Evolutionary conservation across 192 early-diverging fungal genomes (phyloP).

Genomic region (Pilaira anomala): DNA sequence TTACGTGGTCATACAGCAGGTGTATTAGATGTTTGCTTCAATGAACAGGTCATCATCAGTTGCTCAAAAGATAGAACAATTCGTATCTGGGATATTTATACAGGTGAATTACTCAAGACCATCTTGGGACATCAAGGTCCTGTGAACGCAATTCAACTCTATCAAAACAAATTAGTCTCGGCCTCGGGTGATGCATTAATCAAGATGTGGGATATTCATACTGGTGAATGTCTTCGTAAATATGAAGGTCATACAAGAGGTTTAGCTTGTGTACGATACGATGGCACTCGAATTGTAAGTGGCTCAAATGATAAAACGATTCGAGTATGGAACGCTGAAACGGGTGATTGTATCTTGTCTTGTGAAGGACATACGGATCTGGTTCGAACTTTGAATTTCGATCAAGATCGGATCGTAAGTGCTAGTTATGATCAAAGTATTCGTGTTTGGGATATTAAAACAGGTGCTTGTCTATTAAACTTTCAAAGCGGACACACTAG

Average conservation of each 20-base stretch:
- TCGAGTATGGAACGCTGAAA: conserved; percentile 69
- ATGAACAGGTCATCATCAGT: conserved; percentile 70
- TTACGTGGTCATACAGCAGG: conserved; percentile 78
- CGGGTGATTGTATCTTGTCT: conserved; percentile 53
- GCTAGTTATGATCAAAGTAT: conserved; percentile 94
- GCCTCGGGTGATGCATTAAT: conserved; percentile 84
- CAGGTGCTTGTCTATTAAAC: conserved; percentile 73
- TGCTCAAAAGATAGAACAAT: conserved; percentile 95
- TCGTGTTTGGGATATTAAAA: conserved; percentile 89
- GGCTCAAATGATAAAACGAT: conserved; percentile 83
- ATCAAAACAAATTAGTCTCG: conserved; percentile 62
- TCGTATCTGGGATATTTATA: conserved; percentile 78
- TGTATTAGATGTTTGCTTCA: conserved; percentile 87
- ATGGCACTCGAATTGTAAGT: conserved; percentile 77
- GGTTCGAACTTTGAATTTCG: conserved; percentile 86
- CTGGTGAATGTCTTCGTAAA: conserved; percentile 61
- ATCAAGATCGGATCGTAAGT: conserved; percentile 66
- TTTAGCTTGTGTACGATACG: conserved; percentile 88
- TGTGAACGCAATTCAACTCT: conserved; percentile 92
- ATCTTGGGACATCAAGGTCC: conserved; percentile 88
- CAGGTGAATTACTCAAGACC: conserved; percentile 59
- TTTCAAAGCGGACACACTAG: conserved; percentile 78
- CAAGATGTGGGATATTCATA: conserved; percentile 77
- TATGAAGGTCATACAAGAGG: conserved; percentile 78
- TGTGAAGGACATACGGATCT: conserved; percentile 67